Base-by-base conservation (phyloP, 1,284 basidiomycete genomes). In the Microbotryum saponariae region DNA sequence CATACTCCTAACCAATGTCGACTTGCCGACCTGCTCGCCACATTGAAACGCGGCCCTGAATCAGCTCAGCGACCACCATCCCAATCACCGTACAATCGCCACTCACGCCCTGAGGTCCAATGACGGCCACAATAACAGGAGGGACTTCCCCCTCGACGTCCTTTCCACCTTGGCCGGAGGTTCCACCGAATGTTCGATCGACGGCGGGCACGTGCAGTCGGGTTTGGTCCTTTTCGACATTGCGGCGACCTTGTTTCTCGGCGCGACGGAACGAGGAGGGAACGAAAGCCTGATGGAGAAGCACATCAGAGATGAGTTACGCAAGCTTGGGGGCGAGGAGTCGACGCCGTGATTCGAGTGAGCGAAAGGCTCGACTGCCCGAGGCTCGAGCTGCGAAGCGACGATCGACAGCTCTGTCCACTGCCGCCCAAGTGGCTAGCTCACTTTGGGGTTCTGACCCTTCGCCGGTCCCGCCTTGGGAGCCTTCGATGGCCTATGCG, bases 191-290 rank as follows among this genome's bases (percentile, higher is more conserved):
- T 10, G 92, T 97, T 61, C 96, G 83, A 74, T 97, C 88, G 55
- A 97, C 89, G 42, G 97, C 82, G 6, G 96, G 96, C 2, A 98
- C 96, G 77, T 99, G 96, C 2, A 97, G 82, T 46, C 92, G 82
- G 14, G 90, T 90, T 76, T 99, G 94, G 73, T 97, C 91, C 62
- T 86, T 84, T 74, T 99, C 96, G 37, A 86, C 92, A 62, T 90
- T 94, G 53, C 93, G 82, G 20, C 93, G 82, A 16, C 90, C 91
- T 73, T 93, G 88, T 54, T 85, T 81, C 72, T 97, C 91, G 49
- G 91, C 92, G 54, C 85, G 80, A 61, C 89, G 82, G 70, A 89
- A 91, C 37, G 92, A 96, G 76, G 84, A 86, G 27, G 91, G 89
- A 25, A 92, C 93, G 77, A 98, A 99, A 3, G 96, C 82, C 79